Evolutionary conservation across 331 rosid genomes (phyloP).

Genomic region (Spiraea crenata): DNA sequence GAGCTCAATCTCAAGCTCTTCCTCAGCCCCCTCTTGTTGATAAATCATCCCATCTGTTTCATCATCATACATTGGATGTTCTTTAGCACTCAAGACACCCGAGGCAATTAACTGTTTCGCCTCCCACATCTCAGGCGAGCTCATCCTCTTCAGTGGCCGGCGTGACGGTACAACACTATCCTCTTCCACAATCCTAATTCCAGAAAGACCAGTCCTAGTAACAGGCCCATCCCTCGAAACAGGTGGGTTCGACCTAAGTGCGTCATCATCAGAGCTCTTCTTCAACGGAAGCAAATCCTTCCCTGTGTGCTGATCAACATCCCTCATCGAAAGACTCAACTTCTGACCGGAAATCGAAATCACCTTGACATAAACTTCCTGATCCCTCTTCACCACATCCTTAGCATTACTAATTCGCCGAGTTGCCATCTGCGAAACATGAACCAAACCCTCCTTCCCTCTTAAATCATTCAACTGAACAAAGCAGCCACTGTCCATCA

Average conservation of each 20-base stretch:
- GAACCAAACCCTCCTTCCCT: conserved; percentile 88
- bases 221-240: conserved; percentile 56
- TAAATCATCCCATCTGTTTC: conserved; percentile 81
- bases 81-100: conserved; percentile 62
- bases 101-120: conserved; percentile 87
- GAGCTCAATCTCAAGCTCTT: conserved; percentile 83
- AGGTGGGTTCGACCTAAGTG: conserved; percentile 52
- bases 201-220: conserved; percentile 71
- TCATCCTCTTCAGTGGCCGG: conserved; percentile 84
- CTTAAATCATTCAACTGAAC: conserved; percentile 66
- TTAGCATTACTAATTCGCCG: conserved; percentile 67
- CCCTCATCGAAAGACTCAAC: conserved; percentile 80
- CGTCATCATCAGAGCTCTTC: conserved; percentile 54
- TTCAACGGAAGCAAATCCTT: conserved; percentile 80
- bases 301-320: conserved; percentile 79
- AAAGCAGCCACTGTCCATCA: conserved; percentile 85
- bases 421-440: conserved; percentile 77
- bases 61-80: conserved; percentile 75
- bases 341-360: conserved; percentile 70
- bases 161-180: conserved; percentile 51
- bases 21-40: conserved; percentile 87
- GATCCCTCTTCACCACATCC: conserved; percentile 80
- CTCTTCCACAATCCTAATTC: conserved; percentile 84
- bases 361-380: conserved; percentile 79
- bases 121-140: conserved; percentile 92